Conservation (phyloP, 768 basidiomycete species). For the Kwoniella pini region DNA sequence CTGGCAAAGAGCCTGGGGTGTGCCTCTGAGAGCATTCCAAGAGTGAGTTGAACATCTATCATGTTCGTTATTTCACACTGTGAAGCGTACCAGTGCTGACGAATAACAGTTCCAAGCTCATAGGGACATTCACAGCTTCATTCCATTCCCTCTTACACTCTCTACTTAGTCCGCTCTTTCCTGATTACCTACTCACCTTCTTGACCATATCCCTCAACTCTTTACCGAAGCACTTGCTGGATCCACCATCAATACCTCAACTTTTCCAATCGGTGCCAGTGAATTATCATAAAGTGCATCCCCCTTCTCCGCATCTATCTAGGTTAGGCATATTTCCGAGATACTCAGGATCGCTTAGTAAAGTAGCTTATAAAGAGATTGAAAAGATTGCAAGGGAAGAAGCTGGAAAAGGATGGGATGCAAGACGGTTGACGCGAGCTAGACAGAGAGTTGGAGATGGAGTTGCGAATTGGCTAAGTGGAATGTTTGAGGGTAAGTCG, state of each 20-base stretch:
- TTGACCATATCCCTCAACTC: constrained; percentile 35
- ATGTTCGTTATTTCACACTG: background rate
- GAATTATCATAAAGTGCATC: constrained; percentile 33
- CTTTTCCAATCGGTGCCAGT: constrained; percentile 30
- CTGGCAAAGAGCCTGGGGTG: constrained; percentile 48
- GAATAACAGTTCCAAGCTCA: constrained; percentile 27
- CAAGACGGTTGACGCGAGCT: constrained; percentile 64
- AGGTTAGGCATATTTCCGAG: constrained; percentile 42
- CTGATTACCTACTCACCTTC: constrained; percentile 36
- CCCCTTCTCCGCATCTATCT: constrained; percentile 39
- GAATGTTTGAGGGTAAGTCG: constrained; percentile 67
- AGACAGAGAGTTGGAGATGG: constrained; percentile 75
- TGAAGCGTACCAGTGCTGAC: background rate
- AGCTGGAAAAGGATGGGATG: constrained; percentile 66
- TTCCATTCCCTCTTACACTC: constrained; percentile 48
- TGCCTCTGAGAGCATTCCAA: constrained; percentile 37
- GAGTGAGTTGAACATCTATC: constrained; percentile 28
- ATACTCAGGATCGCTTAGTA: constrained; percentile 63
- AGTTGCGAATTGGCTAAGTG: constrained; percentile 81
- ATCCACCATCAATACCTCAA: constrained; percentile 19
- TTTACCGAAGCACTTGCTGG: constrained; percentile 20
- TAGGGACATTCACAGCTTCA: constrained; percentile 32
- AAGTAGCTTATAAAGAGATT: constrained; percentile 82
- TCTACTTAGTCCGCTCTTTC: constrained; percentile 38
- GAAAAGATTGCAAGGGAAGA: constrained; percentile 68